Percentiles rank a stretch among this genome's conserved stretches.
Conservation (phyloP, 2,329 filamentous ascomycete species). For the Capronia coronata region DNA sequence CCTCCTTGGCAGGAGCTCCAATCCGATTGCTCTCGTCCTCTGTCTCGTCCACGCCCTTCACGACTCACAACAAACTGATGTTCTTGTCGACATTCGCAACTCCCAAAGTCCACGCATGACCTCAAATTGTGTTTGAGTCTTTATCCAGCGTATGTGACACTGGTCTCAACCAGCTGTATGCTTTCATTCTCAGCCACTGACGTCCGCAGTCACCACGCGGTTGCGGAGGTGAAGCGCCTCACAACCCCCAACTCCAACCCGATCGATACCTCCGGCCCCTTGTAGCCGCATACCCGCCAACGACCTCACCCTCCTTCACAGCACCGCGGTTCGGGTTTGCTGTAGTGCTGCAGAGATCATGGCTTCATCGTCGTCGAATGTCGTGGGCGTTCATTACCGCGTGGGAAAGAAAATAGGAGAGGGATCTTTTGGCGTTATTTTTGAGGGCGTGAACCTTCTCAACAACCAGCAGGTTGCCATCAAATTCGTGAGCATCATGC, state of each 20-base stretch:
- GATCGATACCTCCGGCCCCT: neutral
- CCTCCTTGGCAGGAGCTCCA: conserved; percentile 3
- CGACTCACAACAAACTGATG: conserved; percentile 3
- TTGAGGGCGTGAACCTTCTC: conserved; percentile 94
- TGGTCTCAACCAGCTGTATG: neutral
- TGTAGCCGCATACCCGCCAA: neutral
- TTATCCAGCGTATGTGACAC: conserved; percentile 6
- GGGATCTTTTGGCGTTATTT: conserved; percentile 97
- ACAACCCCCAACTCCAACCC: conserved; percentile 5
- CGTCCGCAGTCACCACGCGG: conserved; percentile 15
- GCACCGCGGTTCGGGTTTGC: neutral
- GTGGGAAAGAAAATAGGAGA: conserved; percentile 99
- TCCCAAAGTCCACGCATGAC: conserved; percentile 6
- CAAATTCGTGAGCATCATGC: conserved; percentile 72
- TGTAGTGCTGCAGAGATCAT: conserved; percentile 41
- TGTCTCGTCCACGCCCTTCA: neutral
- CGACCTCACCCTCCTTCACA: neutral
- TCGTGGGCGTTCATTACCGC: conserved; percentile 96
- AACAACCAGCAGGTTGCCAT: conserved; percentile 99
- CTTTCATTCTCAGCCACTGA: conserved; percentile 7
- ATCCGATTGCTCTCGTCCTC: neutral
- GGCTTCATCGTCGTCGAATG: conserved; percentile 88
- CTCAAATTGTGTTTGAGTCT: conserved; percentile 3
- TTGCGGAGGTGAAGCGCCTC: conserved; percentile 19
- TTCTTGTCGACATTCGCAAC: conserved; percentile 6